Conservation (phyloP, 176 grass and related monocot genomes). For the Avena insularis region DNA sequence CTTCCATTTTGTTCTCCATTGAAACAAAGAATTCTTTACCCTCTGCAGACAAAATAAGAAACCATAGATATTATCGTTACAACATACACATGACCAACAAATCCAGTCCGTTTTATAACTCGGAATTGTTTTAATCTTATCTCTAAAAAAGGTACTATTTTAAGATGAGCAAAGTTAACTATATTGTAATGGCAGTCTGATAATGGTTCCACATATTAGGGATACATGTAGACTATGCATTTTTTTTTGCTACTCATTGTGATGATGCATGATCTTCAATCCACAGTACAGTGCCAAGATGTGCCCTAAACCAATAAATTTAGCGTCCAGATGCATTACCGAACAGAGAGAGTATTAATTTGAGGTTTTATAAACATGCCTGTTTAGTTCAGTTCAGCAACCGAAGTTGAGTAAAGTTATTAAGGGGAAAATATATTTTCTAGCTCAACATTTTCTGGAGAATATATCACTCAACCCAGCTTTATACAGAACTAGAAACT, state of each 20-base stretch:
- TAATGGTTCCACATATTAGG: background rate
- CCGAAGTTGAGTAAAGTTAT: background rate
- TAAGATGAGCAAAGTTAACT: background rate
- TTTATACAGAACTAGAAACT: background rate
- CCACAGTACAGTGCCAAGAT: background rate
- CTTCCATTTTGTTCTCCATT: conserved; percentile 53
- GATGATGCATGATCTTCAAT: background rate
- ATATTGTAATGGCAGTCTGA: background rate
- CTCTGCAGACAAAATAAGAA: conserved; percentile 37
- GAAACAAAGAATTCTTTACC: conserved; percentile 43
- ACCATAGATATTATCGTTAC: background rate
- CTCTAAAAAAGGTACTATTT: too few relatives aligned
- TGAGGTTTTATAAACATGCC: background rate
- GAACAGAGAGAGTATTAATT: too few relatives aligned
- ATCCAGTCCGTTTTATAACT: background rate
- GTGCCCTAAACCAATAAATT: background rate
- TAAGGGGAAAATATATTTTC: background rate
- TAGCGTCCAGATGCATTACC: background rate
- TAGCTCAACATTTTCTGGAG: background rate
- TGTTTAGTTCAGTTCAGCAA: background rate
- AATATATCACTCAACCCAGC: too few relatives aligned
- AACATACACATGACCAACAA: too few relatives aligned
- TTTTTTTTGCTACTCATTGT: background rate
- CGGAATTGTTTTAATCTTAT: background rate
- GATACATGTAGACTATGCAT: background rate